Base-by-base conservation (phyloP, 208 protist species). In the Leptomonas pyrrhocoris region DNA sequence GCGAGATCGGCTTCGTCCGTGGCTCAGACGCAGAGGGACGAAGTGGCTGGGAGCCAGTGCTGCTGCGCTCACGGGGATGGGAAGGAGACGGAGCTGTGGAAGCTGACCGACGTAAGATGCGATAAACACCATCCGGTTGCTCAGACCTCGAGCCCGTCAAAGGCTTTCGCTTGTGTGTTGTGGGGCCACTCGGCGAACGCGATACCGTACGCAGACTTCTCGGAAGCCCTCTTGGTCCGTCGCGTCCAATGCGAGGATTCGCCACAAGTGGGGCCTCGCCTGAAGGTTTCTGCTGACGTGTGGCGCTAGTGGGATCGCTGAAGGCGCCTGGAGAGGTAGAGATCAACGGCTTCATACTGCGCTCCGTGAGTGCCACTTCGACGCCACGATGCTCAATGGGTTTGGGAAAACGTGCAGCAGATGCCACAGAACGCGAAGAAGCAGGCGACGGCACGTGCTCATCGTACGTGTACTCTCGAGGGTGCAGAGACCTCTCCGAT, bases 1-100 rank as follows among this genome's bases (percentile, higher is more conserved):
- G 60, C 31, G 77, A 74, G n/a, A 68, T 68, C 11, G 71, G 71
- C 40, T 57, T 65, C 6, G 45, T 15, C 3, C 61, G 59, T 25
- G 50, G 38, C 11, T 58, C 49, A 8, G 51, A 16, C 31, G n/a
- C 2, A 15, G 25, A 38, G 2, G 12, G 2, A n/a, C 55, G 30
- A 19, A 31, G 38, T 5, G 19, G 34, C 21, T 59, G 58, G 19
- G 72, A 43, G 23, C 34, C n/a, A 7, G 21, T 59, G 12, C n/a
- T 16, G 31, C 63, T 77, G 34, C 71, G 55, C 36, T 65, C 71
- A 0, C 56, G 53, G 9, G 60, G 43, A 46, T 55, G 46, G 0
- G 60, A 65, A 16, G 46, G 30, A 1, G 61, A 67, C 21, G 61
- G 61, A 57, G 34, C 57, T 13, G 46, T 48, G 4, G 61, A 67